These are phyloP conservation scores for Inonotus obliquus DNA, from an alignment of 1,284 basidiomycete genomes.

Conservation along the genomic window DNA sequence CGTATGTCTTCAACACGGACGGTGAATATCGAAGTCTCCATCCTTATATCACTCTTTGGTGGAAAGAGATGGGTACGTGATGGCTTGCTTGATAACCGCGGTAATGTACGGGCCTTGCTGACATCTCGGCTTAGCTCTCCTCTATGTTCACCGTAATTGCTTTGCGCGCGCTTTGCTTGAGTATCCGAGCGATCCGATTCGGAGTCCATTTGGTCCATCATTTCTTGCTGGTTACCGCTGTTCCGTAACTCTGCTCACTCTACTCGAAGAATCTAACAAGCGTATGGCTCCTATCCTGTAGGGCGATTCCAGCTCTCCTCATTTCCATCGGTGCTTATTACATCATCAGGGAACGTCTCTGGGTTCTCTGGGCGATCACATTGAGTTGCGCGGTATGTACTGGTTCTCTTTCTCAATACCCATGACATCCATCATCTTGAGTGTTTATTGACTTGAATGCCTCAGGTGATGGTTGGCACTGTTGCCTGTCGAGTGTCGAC, in stretches of 20 bases:
- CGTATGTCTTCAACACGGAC: neutral
- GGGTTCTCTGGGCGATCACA: slow-evolving; percentile 6
- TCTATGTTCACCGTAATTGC: slow-evolving; percentile 21
- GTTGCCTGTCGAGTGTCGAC: slow-evolving; percentile 19
- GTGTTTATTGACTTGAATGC: neutral
- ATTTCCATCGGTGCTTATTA: neutral
- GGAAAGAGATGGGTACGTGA: neutral
- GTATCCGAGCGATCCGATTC: slow-evolving; percentile 9
- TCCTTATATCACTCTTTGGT: neutral
- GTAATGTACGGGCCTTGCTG: neutral
- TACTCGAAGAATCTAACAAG: neutral
- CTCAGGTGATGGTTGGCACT: slow-evolving; percentile 21
- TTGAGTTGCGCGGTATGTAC: slow-evolving; percentile 8
- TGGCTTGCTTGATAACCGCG: neutral
- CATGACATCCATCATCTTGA: neutral
- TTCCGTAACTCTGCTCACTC: neutral
- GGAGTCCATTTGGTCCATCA: slow-evolving; percentile 14
- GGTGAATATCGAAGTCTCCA: slow-evolving; percentile 1
- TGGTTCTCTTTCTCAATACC: neutral
- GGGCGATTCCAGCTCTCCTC: neutral
- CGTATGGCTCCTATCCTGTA: neutral
- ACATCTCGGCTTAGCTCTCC: slow-evolving; percentile 12
- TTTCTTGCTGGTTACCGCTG: slow-evolving; percentile 11
- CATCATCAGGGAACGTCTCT: neutral
- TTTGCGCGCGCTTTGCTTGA: slow-evolving; percentile 22